Base-by-base conservation (phyloP, 345 rosid species). In the Eucalyptus marginata region DNA sequence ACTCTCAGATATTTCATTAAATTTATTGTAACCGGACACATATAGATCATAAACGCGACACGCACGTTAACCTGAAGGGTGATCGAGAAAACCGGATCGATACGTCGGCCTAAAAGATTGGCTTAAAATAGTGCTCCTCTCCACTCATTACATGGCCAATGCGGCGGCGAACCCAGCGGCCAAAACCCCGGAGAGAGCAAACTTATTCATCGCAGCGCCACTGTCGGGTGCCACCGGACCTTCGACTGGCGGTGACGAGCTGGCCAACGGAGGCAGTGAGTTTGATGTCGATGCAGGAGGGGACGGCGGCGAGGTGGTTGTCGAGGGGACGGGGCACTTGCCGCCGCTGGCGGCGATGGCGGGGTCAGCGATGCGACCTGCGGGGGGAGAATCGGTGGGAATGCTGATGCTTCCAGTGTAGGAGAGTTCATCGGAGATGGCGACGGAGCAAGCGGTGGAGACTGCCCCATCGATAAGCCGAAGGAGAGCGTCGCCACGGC, bases 261-360 rank as follows among this genome's bases (percentile, higher is more conserved):
- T 24, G 25, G 86, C 52, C 15, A 50, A 27, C 22, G 79, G 43
- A 10, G 76, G 58, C 40, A 88, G 71, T 24, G 79, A 51, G 13
- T 33, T 22, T 13, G 40, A 36, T n/a, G 86, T 36, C 66, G 62
- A 54, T n/a, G 90, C 86, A 36, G 90, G 86, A 54, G 88, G 90
- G 16, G 88, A 52, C 5, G 59, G 88, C 7, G 33, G 88, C 31
- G 79, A 87, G 68, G 51, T 44, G 81, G n/a, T 31, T 33, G 58
- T 25, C 10, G 87, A 14, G 80, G 49, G 9, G 89, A 68, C 2
- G 24, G 88, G 7, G 88, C 43, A 22, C 31, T 8, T 1, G 17
- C 68, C 4, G 33, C 33, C 1, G 0, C 0, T 0, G 46, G 54
- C 4, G 5, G 50, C 10, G 25, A 43, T 15, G 25, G 52, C 8